Base-by-base conservation (phyloP, 768 basidiomycete genomes). In the Naganishia friedmannii region DNA sequence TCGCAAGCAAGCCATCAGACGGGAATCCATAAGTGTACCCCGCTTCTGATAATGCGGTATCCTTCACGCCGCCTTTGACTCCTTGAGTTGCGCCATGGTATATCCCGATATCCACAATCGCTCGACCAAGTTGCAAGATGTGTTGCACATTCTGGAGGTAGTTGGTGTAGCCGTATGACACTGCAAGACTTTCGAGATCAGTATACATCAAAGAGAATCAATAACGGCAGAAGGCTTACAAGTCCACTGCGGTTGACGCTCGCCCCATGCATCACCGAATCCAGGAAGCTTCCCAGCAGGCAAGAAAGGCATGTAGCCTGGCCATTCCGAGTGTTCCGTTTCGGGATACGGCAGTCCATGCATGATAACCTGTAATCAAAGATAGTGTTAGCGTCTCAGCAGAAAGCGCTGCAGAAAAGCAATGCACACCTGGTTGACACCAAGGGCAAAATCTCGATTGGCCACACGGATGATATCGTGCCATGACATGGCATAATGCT, bases 371-470 rank as follows among this genome's bases (percentile, higher is more conserved):
- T 65, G 60, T 28, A 19, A 45, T 28, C 4, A 8, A 5, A 6
- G 10, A 28, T 37, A 12, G 17, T 46, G 45, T 17, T 6, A 46
- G 7, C 6, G 45, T 46, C 34, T 37, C 6, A 3, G n/a, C 15
- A 34, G 54, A n/a, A n/a, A n/a, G n/a, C n/a, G n/a, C n/a, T n/a
- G n/a, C n/a, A n/a, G n/a, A n/a, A n/a, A 28, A 3, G 9, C 7
- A n/a, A 9, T 65, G 26, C 60, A 21, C 26, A 65, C 60, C 37
- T 65, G 60, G 17, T 65, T 65, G 60, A 65, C 60, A 28, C 60
- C 60, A 19, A 65, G 42, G 13, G 60, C 60, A 65, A 65, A 65
- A 23, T 65, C 60, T 8, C 26, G 32, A 28, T 65, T 65, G 6
- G 60, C 60, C 60, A 34, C 21, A 2, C 39, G 28, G 21, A 65